Percentiles rank a stretch among this genome's conserved stretches.
These are phyloP conservation scores for Cystobasidium sp. DNA, from an alignment of 1,284 basidiomycete species.

Conservation along the genomic window DNA sequence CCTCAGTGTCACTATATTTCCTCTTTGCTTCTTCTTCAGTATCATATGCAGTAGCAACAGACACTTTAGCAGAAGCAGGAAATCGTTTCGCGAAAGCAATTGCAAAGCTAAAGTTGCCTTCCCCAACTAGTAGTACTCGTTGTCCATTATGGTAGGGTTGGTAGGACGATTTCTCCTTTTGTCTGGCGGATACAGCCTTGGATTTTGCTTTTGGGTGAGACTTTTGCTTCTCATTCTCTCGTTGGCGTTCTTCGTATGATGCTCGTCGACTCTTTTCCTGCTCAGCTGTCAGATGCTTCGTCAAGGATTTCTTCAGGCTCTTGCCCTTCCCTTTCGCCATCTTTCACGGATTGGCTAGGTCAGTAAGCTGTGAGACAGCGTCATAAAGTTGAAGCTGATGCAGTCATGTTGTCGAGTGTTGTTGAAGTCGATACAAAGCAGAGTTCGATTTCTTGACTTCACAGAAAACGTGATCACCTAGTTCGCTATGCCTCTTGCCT, in stretches of 20 bases:
- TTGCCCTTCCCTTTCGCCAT: constrained; percentile 25
- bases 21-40: constrained; percentile 72
- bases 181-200: background rate
- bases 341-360: background rate
- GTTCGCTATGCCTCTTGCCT: background rate
- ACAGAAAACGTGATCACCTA: background rate
- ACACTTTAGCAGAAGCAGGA: constrained; percentile 62
- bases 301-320: constrained; percentile 35
- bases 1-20: constrained; percentile 80
- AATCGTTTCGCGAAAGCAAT: constrained; percentile 65
- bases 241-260: constrained; percentile 35
- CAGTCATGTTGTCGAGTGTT: background rate
- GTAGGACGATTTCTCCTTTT: background rate
- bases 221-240: constrained; percentile 15
- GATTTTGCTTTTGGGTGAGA: constrained; percentile 4
- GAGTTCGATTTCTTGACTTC: background rate
- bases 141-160: constrained; percentile 41
- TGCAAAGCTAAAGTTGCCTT: constrained; percentile 88
- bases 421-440: background rate
- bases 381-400: background rate
- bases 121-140: constrained; percentile 41
- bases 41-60: constrained; percentile 89
- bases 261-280: constrained; percentile 8
- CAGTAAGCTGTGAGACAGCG: background rate
- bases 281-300: constrained; percentile 16